Evolutionary conservation across 495 filamentous ascomycete species (phyloP).

Genomic region (Evansstolkia leycettana): DNA sequence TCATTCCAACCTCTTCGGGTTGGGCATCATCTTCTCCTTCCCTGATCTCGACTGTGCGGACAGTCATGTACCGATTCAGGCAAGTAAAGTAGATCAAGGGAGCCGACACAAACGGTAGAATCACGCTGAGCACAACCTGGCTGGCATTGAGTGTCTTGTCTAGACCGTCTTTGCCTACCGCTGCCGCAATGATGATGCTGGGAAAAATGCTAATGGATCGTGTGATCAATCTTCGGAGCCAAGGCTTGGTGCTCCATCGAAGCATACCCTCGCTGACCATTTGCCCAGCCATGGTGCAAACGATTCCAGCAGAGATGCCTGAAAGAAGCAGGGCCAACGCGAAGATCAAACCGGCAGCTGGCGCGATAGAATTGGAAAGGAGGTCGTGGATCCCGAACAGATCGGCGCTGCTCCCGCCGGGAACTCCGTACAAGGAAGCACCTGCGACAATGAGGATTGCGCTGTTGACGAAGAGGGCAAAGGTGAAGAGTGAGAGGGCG

Average conservation of each 20-base stretch:
- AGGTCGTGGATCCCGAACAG: constrained; percentile 77
- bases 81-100: constrained; percentile 85
- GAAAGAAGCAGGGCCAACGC: constrained; percentile 68
- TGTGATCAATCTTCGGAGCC: constrained; percentile 60
- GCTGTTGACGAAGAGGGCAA: constrained; percentile 88
- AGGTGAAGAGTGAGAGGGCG: constrained; percentile 68
- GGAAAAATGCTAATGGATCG: constrained; percentile 66
- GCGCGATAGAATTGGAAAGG: constrained; percentile 54
- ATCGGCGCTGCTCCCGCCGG: constrained; percentile 48
- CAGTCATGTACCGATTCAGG: constrained; percentile 70
- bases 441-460: constrained; percentile 85
- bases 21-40: constrained; percentile 13
- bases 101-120: constrained; percentile 69
- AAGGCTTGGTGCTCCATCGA: constrained; percentile 56
- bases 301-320: constrained; percentile 64
- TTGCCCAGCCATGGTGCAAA: constrained; percentile 75
- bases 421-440: constrained; percentile 52
- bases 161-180: constrained; percentile 59
- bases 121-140: constrained; percentile 71
- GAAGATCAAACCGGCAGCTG: constrained; percentile 63
- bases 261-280: constrained; percentile 74
- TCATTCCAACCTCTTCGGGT: constrained; percentile 38
- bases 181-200: constrained; percentile 69
- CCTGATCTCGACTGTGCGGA: constrained; percentile 22
- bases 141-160: constrained; percentile 60